Conservation (phyloP, 169 alveolate species). For the Perkinsus olseni region DNA sequence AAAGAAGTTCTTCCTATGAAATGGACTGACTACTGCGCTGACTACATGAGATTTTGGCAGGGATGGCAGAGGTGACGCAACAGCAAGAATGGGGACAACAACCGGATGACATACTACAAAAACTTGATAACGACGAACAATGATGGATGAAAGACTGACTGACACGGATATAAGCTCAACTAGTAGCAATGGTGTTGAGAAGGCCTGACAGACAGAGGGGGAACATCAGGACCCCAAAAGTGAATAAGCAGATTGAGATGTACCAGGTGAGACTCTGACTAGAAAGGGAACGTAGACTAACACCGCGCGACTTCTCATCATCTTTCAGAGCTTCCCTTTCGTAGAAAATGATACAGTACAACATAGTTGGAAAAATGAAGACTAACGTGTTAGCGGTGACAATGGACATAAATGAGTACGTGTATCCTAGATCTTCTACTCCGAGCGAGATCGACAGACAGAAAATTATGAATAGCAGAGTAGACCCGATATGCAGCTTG, state of each 20-base stretch:
- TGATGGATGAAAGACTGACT: too few relatives aligned
- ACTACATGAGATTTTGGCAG: too few relatives aligned
- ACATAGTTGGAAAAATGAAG: neutral
- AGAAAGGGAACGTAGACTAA: neutral
- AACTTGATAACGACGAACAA: too few relatives aligned
- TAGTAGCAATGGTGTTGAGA: neutral
- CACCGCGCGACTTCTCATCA: neutral
- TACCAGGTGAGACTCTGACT: neutral
- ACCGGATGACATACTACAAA: too few relatives aligned
- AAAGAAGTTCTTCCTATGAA: too few relatives aligned
- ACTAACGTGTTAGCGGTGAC: neutral
- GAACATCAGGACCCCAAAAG: neutral
- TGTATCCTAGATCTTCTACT: neutral
- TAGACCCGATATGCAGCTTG: neutral
- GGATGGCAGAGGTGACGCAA: too few relatives aligned
- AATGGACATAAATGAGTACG: neutral
- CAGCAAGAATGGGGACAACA: too few relatives aligned
- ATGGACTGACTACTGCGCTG: too few relatives aligned
- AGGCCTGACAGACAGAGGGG: neutral
- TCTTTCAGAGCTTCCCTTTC: neutral
- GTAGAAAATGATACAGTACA: neutral
- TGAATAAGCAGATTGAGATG: neutral
- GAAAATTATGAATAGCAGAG: neutral
- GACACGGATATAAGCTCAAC: too few relatives aligned
- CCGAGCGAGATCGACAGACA: neutral